Percentiles rank a stretch among this genome's conserved stretches.
Evolutionary conservation across 2,329 filamentous ascomycete species (phyloP).

Genomic region (Cordyceps javanica): DNA sequence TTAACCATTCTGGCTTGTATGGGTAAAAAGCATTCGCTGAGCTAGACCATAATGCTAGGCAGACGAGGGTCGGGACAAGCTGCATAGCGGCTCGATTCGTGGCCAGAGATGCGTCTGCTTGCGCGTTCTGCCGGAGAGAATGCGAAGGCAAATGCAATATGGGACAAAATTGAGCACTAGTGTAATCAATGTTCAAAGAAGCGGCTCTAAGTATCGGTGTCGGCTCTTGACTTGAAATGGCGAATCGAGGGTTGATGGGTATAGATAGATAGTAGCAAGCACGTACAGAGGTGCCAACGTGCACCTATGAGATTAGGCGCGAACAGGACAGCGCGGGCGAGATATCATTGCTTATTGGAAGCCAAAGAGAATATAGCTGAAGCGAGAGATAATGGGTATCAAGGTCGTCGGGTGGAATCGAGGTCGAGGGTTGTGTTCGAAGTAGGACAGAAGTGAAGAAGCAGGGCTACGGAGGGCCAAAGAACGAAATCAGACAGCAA

Average conservation of each 20-base stretch:
- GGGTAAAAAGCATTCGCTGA: constrained; percentile 43
- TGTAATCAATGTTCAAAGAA: not conserved
- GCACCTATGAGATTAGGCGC: not conserved
- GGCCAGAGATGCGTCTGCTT: not conserved
- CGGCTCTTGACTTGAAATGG: not conserved
- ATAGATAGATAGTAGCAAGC: no score
- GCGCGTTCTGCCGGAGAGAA: not conserved
- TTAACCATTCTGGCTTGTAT: constrained; percentile 33
- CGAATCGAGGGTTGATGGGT: not conserved
- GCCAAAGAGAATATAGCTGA: not conserved
- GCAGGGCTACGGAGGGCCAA: not conserved
- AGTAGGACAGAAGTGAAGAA: not conserved
- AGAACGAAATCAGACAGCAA: not conserved
- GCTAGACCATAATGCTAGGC: constrained; percentile 42
- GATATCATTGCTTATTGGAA: not conserved
- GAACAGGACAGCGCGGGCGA: not conserved
- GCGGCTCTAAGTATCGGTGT: not conserved
- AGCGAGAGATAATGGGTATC: not conserved
- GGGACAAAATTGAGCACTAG: not conserved
- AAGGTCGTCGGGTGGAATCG: not conserved
- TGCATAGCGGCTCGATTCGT: constrained; percentile 30
- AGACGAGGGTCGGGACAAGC: constrained; percentile 31
- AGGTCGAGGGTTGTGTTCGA: not conserved
- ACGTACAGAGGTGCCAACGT: not conserved
- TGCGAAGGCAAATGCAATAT: not conserved